Evolutionary conservation across 495 filamentous ascomycete species (phyloP), one percentile per base, ranked within the genome.

Genomic region (Podospora appendiculata): DNA sequence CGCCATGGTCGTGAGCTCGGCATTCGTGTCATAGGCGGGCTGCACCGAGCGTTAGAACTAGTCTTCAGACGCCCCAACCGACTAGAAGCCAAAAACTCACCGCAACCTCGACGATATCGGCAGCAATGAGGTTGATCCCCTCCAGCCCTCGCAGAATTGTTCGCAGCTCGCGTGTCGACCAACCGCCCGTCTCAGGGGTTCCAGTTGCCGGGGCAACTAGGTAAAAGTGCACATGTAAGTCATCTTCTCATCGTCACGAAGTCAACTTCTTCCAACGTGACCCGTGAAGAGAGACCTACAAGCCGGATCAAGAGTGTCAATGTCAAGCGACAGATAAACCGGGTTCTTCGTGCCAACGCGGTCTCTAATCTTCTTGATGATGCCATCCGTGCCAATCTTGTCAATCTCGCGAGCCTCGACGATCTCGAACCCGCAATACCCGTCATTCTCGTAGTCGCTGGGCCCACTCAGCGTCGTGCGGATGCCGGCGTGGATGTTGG

Each of bases 21-120:
- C 88, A 53, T 84, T 86, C 32, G 88, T 89, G 64, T 94, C 89
- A 65, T 95, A 94, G 4, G 88, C 87, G 8, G 89, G 89, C 57
- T 87, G 38, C 38, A 25, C 25, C 25, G 5, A 5, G 25, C 25
- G 5, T 25, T 25, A 25, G 5, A 34, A 50, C n/a, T 13, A 33
- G 4, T 9, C 17, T 33, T 35, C 10, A 38, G 2, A 12, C 8
- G 32, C 9, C 14, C 16, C 13, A 46, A 4, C 16, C n/a, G 8
- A 17, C 18, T 11, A 17, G 25, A 45, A 32, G n/a, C 10, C 9
- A 32, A 47, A 48, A 53, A 70, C 71, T 53, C 52, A 74, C 71
- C 42, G 71, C 71, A 61, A 95, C 89, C 76, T 95, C 89, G 13
- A 95, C 89, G 61, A 95, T 84, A 72, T 89, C 86, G 19, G 84